phyloP scores from a whole-genome alignment of 306 rosid species.

The Styphnolobium japonicum region DNA sequence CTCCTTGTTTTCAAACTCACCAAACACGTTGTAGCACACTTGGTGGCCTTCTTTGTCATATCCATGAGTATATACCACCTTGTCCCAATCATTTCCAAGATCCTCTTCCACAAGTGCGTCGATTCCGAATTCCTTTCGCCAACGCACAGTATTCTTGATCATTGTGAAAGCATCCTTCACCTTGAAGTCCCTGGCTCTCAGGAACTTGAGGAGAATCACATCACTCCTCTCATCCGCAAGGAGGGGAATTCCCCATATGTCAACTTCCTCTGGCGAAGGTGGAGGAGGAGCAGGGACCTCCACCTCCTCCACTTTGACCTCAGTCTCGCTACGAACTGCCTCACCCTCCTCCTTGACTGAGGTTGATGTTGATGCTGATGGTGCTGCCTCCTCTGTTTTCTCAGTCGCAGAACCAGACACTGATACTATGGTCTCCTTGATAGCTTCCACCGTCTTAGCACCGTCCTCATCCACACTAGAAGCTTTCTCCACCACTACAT shows the following conservation, averaged over 20 bases:
- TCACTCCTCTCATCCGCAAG: slow-evolving; percentile 67
- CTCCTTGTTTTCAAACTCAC: slow-evolving; percentile 67
- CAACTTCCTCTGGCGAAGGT: slow-evolving; percentile 44
- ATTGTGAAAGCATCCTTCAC: slow-evolving; percentile 68
- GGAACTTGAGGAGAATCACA: slow-evolving; percentile 69
- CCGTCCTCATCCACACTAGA: slow-evolving; percentile 51
- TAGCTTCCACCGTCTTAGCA: slow-evolving; percentile 71
- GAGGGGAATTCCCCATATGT: slow-evolving; percentile 76
- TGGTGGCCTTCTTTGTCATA: slow-evolving; percentile 70
- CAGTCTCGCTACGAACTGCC: slow-evolving; percentile 9
- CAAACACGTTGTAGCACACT: slow-evolving; percentile 81
- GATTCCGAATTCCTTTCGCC: slow-evolving; percentile 71
- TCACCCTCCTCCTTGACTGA: not conserved
- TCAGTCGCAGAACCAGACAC: slow-evolving; percentile 19
- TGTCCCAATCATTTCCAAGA: slow-evolving; percentile 50
- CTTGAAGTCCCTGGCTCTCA: slow-evolving; percentile 85
- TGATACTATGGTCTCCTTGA: slow-evolving; percentile 55
- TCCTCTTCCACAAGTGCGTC: slow-evolving; percentile 63
- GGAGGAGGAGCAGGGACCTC: slow-evolving; percentile 18
- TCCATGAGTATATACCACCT: slow-evolving; percentile 60
- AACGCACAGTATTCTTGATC: slow-evolving; percentile 65
- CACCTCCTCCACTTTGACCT: slow-evolving; percentile 21
- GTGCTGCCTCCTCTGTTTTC: slow-evolving; percentile 16
- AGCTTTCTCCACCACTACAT: slow-evolving; percentile 35
- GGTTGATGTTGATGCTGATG: too few species aligned